Conservation (phyloP, 768 basidiomycete genomes). For the Leccinellum rugosiceps region DNA sequence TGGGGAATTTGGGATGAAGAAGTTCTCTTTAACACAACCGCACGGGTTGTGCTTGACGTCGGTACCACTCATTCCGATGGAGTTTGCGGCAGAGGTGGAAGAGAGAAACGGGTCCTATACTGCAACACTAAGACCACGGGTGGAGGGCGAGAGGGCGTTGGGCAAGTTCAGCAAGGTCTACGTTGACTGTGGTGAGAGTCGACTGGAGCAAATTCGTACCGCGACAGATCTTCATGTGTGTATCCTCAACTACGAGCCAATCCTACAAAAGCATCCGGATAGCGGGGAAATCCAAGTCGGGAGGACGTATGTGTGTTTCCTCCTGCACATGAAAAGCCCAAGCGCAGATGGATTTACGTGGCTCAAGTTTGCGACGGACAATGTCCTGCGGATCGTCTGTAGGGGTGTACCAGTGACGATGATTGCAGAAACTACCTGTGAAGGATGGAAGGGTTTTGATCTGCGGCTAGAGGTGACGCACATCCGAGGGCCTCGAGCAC, state of each 20-base stretch:
- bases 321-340: slow-evolving; percentile 11
- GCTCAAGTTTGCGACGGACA: slow-evolving; percentile 26
- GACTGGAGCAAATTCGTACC: slow-evolving; percentile 10
- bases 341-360: slow-evolving; percentile 10
- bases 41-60: slow-evolving; percentile 17
- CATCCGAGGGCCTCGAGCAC: too few species aligned
- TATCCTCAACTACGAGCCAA: slow-evolving; percentile 22
- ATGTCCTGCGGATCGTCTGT: slow-evolving; percentile 17
- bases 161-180: slow-evolving; percentile 13
- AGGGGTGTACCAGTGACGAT: slow-evolving; percentile 3
- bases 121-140: slow-evolving; percentile 12
- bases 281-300: slow-evolving; percentile 17
- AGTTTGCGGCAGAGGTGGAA: not conserved
- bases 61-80: slow-evolving; percentile 22
- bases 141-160: not conserved
- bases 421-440: too few species aligned
- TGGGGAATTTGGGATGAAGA: slow-evolving; percentile 9
- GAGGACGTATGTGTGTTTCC: slow-evolving; percentile 21
- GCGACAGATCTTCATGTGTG: slow-evolving; percentile 19
- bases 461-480: too few species aligned
- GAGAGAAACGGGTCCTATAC: not conserved
- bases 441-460: too few species aligned
- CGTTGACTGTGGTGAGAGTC: slow-evolving; percentile 15
- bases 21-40: slow-evolving; percentile 12
- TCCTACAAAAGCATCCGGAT: not conserved